These are phyloP conservation scores for Lipomyces spencermartinsiae DNA, from an alignment of 805 yeast genomes.

Conservation along the genomic window DNA sequence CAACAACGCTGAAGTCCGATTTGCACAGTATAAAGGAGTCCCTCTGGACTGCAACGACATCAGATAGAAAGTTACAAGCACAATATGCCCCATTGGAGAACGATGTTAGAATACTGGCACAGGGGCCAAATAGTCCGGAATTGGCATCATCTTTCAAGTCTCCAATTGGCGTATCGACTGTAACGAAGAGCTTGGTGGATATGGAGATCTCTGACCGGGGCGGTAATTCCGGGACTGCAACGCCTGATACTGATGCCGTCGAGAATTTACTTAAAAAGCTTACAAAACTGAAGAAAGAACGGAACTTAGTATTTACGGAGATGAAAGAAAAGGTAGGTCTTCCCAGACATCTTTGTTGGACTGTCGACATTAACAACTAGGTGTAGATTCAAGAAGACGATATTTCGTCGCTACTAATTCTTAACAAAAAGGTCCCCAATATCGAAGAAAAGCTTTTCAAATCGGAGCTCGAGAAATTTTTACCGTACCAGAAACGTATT, in stretches of 20 bases:
- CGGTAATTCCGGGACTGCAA: background rate
- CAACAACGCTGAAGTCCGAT: slow-evolving; percentile 42
- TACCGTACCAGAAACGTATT: slow-evolving; percentile 67
- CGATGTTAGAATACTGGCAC: slow-evolving; percentile 54
- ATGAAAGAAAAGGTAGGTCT: slow-evolving; percentile 64
- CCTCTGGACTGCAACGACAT: slow-evolving; percentile 49
- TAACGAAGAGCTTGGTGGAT: slow-evolving; percentile 63
- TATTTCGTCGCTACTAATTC: slow-evolving; percentile 73
- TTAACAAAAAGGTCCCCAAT: slow-evolving; percentile 64
- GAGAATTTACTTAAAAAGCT: slow-evolving; percentile 67
- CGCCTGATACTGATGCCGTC: slow-evolving; percentile 50
- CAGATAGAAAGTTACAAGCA: slow-evolving; percentile 63
- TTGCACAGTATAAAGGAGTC: slow-evolving; percentile 45
- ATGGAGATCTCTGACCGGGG: slow-evolving; percentile 52
- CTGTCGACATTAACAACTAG: background rate
- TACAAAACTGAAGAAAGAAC: slow-evolving; percentile 66
- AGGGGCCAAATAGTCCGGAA: slow-evolving; percentile 53
- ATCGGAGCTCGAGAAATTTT: slow-evolving; percentile 77
- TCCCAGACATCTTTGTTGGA: background rate
- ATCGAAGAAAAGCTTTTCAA: slow-evolving; percentile 66
- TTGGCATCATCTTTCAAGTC: slow-evolving; percentile 48
- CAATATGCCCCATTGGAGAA: slow-evolving; percentile 53
- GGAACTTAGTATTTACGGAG: slow-evolving; percentile 63
- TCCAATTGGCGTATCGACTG: background rate
- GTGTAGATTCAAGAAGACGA: slow-evolving; percentile 68